Conservation (phyloP, 768 basidiomycete genomes). For the Tulasnella sp. region DNA sequence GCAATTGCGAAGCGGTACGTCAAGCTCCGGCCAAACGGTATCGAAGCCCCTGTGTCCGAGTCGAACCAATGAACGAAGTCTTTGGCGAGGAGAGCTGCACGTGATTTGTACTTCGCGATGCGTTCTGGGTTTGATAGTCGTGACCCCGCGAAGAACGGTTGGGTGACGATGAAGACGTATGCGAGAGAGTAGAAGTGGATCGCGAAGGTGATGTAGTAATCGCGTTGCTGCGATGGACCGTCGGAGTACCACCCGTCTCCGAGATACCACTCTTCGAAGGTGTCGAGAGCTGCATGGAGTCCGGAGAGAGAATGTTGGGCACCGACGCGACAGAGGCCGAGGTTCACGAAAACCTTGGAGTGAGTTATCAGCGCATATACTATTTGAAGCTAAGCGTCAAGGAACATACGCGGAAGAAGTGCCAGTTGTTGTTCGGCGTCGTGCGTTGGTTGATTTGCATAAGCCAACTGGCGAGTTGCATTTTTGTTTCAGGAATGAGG, state of each 20-base stretch:
- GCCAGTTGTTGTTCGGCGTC: constrained; percentile 22
- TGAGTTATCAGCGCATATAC: background rate
- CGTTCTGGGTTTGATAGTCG: constrained; percentile 63
- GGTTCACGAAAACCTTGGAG: constrained; percentile 63
- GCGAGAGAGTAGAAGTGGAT: constrained; percentile 71
- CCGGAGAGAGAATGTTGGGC: constrained; percentile 55
- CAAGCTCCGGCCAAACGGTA: constrained; percentile 72
- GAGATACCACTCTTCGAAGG: constrained; percentile 75
- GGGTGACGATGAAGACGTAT: constrained; percentile 40
- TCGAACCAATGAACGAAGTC: constrained; percentile 77
- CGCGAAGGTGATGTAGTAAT: constrained; percentile 76
- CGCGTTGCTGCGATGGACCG: constrained; percentile 34
- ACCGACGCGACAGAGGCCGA: constrained; percentile 61
- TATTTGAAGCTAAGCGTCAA: no score
- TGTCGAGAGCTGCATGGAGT: constrained; percentile 67
- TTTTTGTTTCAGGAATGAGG: constrained; percentile 50
- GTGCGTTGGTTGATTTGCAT: constrained; percentile 61
- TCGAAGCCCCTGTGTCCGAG: constrained; percentile 60
- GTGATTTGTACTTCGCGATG: constrained; percentile 59
- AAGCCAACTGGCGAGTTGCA: constrained; percentile 61
- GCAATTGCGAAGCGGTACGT: constrained; percentile 71
- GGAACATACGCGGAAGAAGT: constrained; percentile 22
- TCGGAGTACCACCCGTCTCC: constrained; percentile 56
- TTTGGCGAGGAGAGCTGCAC: constrained; percentile 58
- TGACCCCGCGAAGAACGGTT: constrained; percentile 37